Percentiles rank a stretch among this genome's conserved stretches.
These are phyloP conservation scores for Naematelia encephala DNA, from an alignment of 768 basidiomycete genomes.

Conservation along the genomic window DNA sequence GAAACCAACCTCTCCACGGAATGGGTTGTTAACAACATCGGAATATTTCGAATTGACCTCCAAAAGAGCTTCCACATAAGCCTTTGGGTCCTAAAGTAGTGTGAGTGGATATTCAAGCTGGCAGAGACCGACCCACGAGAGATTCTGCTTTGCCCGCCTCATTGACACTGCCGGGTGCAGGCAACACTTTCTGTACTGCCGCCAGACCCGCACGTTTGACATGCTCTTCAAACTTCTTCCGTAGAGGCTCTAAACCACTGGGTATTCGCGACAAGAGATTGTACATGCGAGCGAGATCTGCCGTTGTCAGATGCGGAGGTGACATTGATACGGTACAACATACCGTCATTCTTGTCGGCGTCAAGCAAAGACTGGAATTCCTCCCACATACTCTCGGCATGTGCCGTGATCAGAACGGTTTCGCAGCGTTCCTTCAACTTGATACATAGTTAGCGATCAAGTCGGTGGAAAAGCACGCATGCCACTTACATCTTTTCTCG, in stretches of 20 bases:
- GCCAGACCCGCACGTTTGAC: slow-evolving; percentile 85
- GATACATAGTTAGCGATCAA: slow-evolving; percentile 23
- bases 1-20: slow-evolving; percentile 89
- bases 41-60: slow-evolving; percentile 89
- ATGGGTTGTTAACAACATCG: slow-evolving; percentile 80
- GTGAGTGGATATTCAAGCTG: too few species aligned
- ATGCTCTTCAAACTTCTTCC: slow-evolving; percentile 90
- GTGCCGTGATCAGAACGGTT: slow-evolving; percentile 82
- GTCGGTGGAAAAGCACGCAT: not conserved
- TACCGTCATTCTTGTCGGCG: slow-evolving; percentile 79
- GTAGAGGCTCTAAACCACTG: slow-evolving; percentile 82
- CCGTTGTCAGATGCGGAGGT: slow-evolving; percentile 3
- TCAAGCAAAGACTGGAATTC: slow-evolving; percentile 76
- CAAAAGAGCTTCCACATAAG: slow-evolving; percentile 86
- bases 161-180: slow-evolving; percentile 29
- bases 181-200: slow-evolving; percentile 69
- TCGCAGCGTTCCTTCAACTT: slow-evolving; percentile 65
- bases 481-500: slow-evolving; percentile 63
- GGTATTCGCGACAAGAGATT: slow-evolving; percentile 82
- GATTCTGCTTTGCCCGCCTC: slow-evolving; percentile 60
- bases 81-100: slow-evolving; percentile 68
- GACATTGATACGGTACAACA: slow-evolving; percentile 5
- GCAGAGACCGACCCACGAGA: slow-evolving; percentile 52
- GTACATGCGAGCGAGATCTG: slow-evolving; percentile 91
- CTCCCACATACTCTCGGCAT: slow-evolving; percentile 81